Evolutionary conservation across 768 basidiomycete genomes (phyloP), one percentile per base, ranked within the genome.

Genomic region (Galerina sulciceps): DNA sequence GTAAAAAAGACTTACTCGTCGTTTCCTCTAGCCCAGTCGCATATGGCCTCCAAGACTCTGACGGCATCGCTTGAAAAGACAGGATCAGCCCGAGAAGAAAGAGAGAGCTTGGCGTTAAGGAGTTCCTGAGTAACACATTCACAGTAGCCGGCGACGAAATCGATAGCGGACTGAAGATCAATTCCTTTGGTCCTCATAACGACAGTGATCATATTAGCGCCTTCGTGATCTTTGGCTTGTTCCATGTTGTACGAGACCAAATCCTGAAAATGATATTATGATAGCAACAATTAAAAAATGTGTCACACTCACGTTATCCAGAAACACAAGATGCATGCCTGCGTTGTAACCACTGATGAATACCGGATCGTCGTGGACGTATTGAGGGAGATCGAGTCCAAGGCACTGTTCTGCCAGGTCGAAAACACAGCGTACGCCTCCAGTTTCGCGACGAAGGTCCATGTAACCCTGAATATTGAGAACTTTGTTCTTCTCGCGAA

Each of bases 271-370:
- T 26, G n/a, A 40, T 17, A 20, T 49, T 13, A 40, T 8, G 17
- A 31, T 14, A 4, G 17, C 6, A 18, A 17, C 2, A 5, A 5
- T 1, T 10, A 2, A 4, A 10, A 37, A n/a, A 6, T 14, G 11
- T 4, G 10, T 9, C 20, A 20, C 1, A 23, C 56, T 9, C n/a
- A 51, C 56, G 44, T 57, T 57, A 5, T 47, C 55, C 55, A 46
- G 50, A 20, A 50, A 57, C 13, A 51, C 48, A 13, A 57, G 48
- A n/a, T 57, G 47, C 48, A 51, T 51, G 31, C 31, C 48, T 10
- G 56, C 56, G n/a, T 57, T 57, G 48, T 57, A 57, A 17, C 48
- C 56, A 31, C 47, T 57, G 48, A 51, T 57, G 20, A 57, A 57
- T 0, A 34, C 40, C 1, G 56, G 38, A 20, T 57, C 56, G 11